Evolutionary conservation across 2,329 filamentous ascomycete species (phyloP).

Genomic region (Xylaria sp.): DNA sequence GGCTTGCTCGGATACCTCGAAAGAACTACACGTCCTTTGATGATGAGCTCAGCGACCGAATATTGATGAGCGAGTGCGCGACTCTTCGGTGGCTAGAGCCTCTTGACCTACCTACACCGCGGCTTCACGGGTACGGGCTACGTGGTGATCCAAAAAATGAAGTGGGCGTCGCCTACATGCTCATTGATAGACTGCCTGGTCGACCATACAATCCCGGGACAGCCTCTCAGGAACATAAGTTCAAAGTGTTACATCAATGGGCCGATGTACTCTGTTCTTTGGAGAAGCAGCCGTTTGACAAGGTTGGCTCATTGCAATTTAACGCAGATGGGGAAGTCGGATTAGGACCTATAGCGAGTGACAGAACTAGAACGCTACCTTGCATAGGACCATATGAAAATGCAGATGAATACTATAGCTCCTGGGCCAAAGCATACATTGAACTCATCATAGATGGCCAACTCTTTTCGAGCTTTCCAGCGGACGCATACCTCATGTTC

Average conservation of each 20-base stretch:
- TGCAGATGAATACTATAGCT: constrained; percentile 19
- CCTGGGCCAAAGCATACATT: constrained; percentile 19
- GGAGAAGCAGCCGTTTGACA: constrained; percentile 14
- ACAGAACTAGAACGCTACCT: constrained; percentile 28
- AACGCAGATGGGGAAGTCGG: constrained; percentile 20
- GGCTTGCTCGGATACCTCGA: constrained; percentile 22
- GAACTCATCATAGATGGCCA: constrained; percentile 25
- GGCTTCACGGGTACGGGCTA: constrained; percentile 42
- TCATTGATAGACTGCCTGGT: constrained; percentile 44
- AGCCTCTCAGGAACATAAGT: constrained; percentile 38
- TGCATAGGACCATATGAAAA: constrained; percentile 26
- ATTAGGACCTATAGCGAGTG: constrained; percentile 29
- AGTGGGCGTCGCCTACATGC: constrained; percentile 45
- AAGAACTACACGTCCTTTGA: constrained; percentile 24
- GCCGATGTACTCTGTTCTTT: constrained; percentile 36
- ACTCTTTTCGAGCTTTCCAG: constrained; percentile 15
- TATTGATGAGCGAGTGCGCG: constrained; percentile 29
- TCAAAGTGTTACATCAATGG: constrained; percentile 40
- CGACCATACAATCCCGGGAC: constrained; percentile 36
- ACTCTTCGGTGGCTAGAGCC: constrained; percentile 41
- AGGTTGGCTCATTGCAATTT: constrained; percentile 26
- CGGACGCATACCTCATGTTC: constrained; percentile 31
- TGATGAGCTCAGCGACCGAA: constrained; percentile 23
- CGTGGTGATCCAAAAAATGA: constrained; percentile 39
- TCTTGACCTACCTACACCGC: constrained; percentile 41